Evolutionary conservation across 2,329 filamentous ascomycete genomes (phyloP).

Genomic region (Sclerotinia spermophila): DNA sequence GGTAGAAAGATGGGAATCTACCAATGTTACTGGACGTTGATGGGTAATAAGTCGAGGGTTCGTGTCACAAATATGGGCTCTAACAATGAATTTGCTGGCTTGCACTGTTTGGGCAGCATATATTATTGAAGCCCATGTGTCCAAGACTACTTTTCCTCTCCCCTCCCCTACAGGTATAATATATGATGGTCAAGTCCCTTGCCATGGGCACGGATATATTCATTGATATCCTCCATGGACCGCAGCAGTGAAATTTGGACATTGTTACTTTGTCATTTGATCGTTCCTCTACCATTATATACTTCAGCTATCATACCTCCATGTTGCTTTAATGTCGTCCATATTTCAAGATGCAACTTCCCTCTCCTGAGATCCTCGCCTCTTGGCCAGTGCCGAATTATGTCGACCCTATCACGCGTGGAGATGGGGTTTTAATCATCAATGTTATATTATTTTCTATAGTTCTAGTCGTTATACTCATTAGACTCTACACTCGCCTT

Average conservation of each 20-base stretch:
- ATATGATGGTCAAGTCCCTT: background rate
- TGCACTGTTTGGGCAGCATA: background rate
- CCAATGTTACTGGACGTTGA: background rate
- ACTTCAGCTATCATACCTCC: background rate
- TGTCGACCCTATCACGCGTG: constrained; percentile 43
- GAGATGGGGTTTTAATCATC: constrained; percentile 43
- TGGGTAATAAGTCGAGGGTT: background rate
- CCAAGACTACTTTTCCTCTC: background rate
- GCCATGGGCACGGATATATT: background rate
- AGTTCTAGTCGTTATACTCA: constrained; percentile 40
- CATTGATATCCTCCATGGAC: background rate
- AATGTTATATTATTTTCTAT: constrained; percentile 41
- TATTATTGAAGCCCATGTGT: background rate
- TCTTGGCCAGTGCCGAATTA: constrained; percentile 44
- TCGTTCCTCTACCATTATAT: background rate
- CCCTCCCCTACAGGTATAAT: background rate
- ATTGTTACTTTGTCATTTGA: background rate
- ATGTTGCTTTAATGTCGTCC: background rate
- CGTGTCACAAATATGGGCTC: background rate
- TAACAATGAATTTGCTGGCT: background rate
- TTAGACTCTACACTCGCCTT: constrained; percentile 47
- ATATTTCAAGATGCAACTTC: constrained; percentile 12
- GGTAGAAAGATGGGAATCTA: background rate
- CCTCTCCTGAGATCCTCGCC: constrained; percentile 6
- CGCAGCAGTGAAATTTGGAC: background rate